phyloP scores from a whole-genome alignment of 179 eudicot species.

The Vitellaria paradoxa region DNA sequence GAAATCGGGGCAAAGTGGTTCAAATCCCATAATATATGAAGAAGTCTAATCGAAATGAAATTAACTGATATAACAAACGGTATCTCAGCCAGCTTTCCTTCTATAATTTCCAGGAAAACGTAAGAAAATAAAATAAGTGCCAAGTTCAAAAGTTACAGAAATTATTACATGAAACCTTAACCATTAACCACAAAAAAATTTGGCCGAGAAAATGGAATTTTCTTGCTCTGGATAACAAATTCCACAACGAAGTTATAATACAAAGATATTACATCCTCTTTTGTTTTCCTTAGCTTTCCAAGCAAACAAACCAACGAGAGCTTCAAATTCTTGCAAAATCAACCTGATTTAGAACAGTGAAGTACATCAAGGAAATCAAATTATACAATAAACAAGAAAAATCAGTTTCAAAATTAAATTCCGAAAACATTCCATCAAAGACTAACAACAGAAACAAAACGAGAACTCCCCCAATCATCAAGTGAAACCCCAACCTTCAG shows the following conservation, averaged over 20 bases:
- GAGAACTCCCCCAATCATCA: not conserved
- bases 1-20: no score
- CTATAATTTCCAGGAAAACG: no score
- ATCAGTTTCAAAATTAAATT: not conserved
- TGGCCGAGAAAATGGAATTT: not conserved
- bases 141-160: no score
- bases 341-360: not conserved
- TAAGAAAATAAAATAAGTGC: no score
- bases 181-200: no score
- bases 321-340: not conserved
- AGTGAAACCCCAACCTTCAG: not conserved
- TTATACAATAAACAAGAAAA: not conserved
- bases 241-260: not conserved
- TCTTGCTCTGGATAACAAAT: not conserved
- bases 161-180: no score
- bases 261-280: not conserved
- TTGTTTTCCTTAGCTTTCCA: no score
- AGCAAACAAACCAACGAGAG: no score
- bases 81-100: no score
- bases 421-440: not conserved
- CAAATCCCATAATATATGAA: no score
- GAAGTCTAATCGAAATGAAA: no score
- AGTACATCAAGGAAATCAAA: not conserved
- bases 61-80: no score
- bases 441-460: not conserved